Evolutionary conservation across 2,329 filamentous ascomycete species (phyloP), one percentile per base, ranked within the genome.

Genomic region (Colletotrichum tanaceti): DNA sequence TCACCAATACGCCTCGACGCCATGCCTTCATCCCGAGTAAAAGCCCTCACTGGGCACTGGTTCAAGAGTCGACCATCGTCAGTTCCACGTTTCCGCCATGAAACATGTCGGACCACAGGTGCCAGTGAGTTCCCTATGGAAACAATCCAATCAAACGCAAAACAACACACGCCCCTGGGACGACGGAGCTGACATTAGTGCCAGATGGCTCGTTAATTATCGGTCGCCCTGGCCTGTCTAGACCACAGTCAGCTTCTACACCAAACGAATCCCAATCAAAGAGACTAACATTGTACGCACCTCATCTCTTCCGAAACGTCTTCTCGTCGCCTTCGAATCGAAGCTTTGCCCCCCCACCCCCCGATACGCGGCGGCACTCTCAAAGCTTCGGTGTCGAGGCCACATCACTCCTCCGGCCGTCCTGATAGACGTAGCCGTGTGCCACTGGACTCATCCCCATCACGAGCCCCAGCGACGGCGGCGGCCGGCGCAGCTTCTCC

Each of bases 341-440:
- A 10, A 35, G 32, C 32, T 9, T 35, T 35, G 32, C 7, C 20
- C 24, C 24, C 9, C 4, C 14, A 9, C 9, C 32, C 32, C 32
- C 32, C 7, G 32, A 5, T 16, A 22, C 18, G 14, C 10, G 13
- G 3, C 10, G 11, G 5, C 32, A 11, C 20, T 10, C 18, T 82
- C 74, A 85, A 71, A 84, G 70, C 76, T 79, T 80, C 57, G 80
- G 76, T 54, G 63, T 73, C 68, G 72, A 77, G 60, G 60, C 75
- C 58, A 70, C 70, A 64, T 72, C 61, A 9, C 70, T 73, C 63
- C 76, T 75, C 65, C 76, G 74, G 18, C 75, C 77, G 70, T 85
- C 83, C 66, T 85, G 84, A 72, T 87, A 90, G n/a, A 86, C 80
- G 73, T 91, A 91, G 1, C 89, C 89, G 49, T 85, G 80, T 20